Percentiles rank a stretch among this genome's conserved stretches.
These are phyloP conservation scores for Verticillium tricorpus DNA, from an alignment of 2,329 filamentous ascomycete genomes.

Conservation along the genomic window DNA sequence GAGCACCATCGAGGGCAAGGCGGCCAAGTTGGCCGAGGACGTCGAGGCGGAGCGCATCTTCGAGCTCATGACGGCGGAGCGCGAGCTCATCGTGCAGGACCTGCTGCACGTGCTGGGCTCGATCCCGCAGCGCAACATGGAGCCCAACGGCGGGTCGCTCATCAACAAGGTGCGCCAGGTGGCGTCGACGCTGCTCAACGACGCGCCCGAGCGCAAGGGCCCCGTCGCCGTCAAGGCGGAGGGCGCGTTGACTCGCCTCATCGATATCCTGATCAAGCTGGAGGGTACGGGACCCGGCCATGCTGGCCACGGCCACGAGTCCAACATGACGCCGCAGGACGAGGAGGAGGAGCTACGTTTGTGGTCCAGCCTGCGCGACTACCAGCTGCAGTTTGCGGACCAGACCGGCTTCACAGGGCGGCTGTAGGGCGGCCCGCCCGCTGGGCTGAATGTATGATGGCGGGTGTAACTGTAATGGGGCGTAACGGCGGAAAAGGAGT, in stretches of 20 bases:
- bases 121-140: constrained; percentile 81
- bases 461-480: too few relatives aligned
- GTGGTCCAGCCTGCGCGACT: constrained; percentile 77
- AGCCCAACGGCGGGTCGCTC: constrained; percentile 60
- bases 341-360: constrained; percentile 72
- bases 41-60: constrained; percentile 46
- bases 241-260: constrained; percentile 65
- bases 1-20: constrained; percentile 30
- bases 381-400: constrained; percentile 66
- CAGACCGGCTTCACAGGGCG: neutral
- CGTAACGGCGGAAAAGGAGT: too few relatives aligned
- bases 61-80: constrained; percentile 66
- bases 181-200: constrained; percentile 71
- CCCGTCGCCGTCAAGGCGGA: constrained; percentile 55
- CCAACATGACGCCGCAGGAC: constrained; percentile 46
- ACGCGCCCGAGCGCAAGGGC: constrained; percentile 45
- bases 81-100: constrained; percentile 77
- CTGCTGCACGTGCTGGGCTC: constrained; percentile 69
- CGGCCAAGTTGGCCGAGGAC: constrained; percentile 33
- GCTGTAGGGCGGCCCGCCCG: neutral
- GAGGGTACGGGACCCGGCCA: constrained; percentile 53
- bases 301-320: constrained; percentile 18
- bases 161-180: constrained; percentile 83
- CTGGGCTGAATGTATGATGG: too few relatives aligned
- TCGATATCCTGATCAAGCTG: constrained; percentile 70